phyloP scores from a whole-genome alignment of 257 asterid genomes.

The Solanum chiquidenum region DNA sequence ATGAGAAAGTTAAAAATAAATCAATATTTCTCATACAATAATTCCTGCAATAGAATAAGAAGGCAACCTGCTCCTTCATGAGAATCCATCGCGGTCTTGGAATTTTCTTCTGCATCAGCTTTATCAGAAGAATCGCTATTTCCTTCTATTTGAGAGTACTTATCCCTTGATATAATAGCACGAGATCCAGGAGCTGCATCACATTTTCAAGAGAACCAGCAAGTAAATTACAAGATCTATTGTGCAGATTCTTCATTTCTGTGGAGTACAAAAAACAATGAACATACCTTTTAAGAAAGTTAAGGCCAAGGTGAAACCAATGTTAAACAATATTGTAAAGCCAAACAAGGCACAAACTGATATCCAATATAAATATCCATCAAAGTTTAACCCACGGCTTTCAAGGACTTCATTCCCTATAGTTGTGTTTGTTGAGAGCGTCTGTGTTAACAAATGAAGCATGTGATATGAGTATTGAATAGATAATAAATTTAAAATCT shows the following conservation, averaged over 20 bases:
- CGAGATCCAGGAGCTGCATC: slow-evolving; percentile 59
- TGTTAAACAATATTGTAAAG: slow-evolving; percentile 33
- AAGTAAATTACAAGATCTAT: background rate
- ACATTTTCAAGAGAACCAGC: background rate
- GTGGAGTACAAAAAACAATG: background rate
- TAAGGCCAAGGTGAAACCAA: slow-evolving; percentile 46
- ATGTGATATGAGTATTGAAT: background rate
- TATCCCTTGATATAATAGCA: slow-evolving; percentile 52
- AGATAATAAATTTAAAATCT: background rate
- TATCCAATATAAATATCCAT: slow-evolving; percentile 39
- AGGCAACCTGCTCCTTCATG: background rate
- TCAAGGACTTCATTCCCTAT: slow-evolving; percentile 44
- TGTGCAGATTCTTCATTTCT: background rate
- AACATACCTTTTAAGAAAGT: slow-evolving; percentile 43
- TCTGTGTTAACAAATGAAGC: slow-evolving; percentile 8
- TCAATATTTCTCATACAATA: background rate
- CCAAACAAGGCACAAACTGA: slow-evolving; percentile 52
- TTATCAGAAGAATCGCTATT: slow-evolving; percentile 11
- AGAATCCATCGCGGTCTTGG: background rate
- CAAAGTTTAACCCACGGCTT: slow-evolving; percentile 39
- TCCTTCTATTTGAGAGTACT: slow-evolving; percentile 28
- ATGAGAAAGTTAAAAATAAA: background rate
- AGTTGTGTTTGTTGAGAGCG: slow-evolving; percentile 28
- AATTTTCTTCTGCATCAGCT: background rate
- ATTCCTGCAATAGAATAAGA: background rate